Conservation (phyloP, 495 filamentous ascomycete species). For the Haplographium delicatum region DNA sequence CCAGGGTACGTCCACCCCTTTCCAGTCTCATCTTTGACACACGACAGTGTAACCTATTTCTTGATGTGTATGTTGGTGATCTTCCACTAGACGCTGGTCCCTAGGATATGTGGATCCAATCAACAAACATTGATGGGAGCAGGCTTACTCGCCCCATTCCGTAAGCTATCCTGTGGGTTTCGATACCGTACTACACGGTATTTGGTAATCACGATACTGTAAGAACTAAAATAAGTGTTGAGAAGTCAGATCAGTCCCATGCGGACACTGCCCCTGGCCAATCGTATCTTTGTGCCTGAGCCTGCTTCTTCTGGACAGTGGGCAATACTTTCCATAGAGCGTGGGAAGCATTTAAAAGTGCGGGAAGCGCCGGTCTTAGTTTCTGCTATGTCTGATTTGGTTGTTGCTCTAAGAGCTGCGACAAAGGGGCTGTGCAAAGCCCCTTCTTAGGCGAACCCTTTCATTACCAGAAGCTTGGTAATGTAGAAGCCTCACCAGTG, state of each 20-base stretch:
- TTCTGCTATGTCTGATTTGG: no score
- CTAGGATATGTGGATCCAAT: not conserved
- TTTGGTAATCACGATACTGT: not conserved
- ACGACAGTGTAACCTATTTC: not conserved
- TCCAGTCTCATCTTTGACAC: not conserved
- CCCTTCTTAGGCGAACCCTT: not conserved
- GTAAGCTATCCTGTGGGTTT: not conserved
- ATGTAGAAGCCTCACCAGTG: not conserved
- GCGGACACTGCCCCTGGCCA: not conserved
- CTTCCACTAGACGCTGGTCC: not conserved
- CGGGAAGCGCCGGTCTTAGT: not conserved
- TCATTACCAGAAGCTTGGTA: slow-evolving; percentile 2
- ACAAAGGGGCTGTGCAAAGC: not conserved
- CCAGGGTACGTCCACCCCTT: not conserved
- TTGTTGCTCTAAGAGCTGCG: no score
- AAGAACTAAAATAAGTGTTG: not conserved
- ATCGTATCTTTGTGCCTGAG: not conserved
- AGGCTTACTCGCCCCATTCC: not conserved
- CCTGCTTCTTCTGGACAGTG: not conserved
- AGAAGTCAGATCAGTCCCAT: not conserved
- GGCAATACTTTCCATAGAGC: not conserved
- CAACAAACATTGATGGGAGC: not conserved
- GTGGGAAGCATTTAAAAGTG: not conserved
- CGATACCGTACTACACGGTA: not conserved
- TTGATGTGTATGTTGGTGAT: not conserved